A percentile compares a stretch with the other conserved stretches of the same genome.
Evolutionary conservation across 2,329 filamentous ascomycete genomes (phyloP).

Genomic region (Sordariomycetes sp.): DNA sequence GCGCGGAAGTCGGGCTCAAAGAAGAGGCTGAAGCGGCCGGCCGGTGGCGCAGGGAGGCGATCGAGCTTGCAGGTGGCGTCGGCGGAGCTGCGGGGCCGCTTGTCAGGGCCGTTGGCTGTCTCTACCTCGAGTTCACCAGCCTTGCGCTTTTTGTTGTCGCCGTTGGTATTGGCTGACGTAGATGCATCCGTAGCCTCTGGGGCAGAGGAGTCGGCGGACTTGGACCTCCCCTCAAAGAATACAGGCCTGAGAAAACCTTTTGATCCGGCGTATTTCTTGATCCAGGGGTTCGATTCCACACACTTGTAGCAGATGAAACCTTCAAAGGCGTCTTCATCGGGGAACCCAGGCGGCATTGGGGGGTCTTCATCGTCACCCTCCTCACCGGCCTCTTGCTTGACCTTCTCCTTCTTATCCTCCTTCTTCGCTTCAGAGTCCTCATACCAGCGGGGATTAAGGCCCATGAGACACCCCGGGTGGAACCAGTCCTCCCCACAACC

Average conservation of each 20-base stretch:
- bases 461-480: conserved; percentile 84
- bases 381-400: conserved; percentile 7
- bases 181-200: not conserved
- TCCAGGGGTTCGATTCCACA: conserved; percentile 76
- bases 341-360: conserved; percentile 74
- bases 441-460: conserved; percentile 61
- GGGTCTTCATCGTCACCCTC: conserved; percentile 33
- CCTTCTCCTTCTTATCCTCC: conserved; percentile 6
- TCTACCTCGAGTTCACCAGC: conserved; percentile 30
- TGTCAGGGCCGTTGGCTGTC: conserved; percentile 21
- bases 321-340: conserved; percentile 78
- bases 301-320: conserved; percentile 92
- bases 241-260: conserved; percentile 69
- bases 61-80: conserved; percentile 42
- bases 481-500: conserved; percentile 98
- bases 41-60: conserved; percentile 40
- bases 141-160: conserved; percentile 50
- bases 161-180: not conserved
- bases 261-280: conserved; percentile 74
- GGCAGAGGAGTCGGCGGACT: conserved; percentile 7
- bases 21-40: conserved; percentile 65
- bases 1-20: conserved; percentile 67
- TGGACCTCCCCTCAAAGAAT: conserved; percentile 18
- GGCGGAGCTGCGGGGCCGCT: conserved; percentile 37
- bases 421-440: conserved; percentile 28